These are phyloP conservation scores for Quercus lobata DNA, from an alignment of 331 rosid genomes.

Conservation along the genomic window DNA sequence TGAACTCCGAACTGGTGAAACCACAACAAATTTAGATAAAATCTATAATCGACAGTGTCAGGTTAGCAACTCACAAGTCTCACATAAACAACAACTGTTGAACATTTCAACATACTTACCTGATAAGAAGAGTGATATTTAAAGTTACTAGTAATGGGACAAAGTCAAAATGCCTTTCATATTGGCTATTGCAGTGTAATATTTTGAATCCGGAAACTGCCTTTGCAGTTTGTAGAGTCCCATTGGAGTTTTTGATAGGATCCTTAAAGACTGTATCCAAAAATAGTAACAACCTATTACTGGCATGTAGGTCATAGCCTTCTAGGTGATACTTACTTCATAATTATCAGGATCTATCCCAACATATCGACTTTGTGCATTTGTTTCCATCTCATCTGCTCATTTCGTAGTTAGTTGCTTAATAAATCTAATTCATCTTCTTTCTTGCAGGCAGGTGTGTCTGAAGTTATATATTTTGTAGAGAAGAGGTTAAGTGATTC, in stretches of 20 bases:
- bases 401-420: background rate
- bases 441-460: conserved; percentile 73
- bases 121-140: background rate
- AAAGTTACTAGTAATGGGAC: background rate
- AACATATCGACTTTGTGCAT: background rate
- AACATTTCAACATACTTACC: background rate
- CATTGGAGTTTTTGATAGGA: background rate
- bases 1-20: background rate
- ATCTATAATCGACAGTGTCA: background rate
- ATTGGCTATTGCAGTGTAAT: background rate
- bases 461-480: conserved; percentile 77
- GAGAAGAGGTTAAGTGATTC: conserved; percentile 71
- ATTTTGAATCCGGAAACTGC: conserved; percentile 2
- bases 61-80: background rate
- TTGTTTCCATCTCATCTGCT: background rate
- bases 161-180: background rate
- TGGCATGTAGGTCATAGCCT: background rate
- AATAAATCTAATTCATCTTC: conserved; percentile 1
- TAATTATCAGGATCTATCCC: background rate
- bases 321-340: background rate
- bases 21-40: background rate
- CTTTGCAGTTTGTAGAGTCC: background rate
- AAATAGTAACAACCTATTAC: background rate
- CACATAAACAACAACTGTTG: background rate
- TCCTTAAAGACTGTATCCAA: background rate